These are phyloP conservation scores for Dorcoceras hygrometricum DNA, from an alignment of 257 asterid genomes.

Conservation along the genomic window DNA sequence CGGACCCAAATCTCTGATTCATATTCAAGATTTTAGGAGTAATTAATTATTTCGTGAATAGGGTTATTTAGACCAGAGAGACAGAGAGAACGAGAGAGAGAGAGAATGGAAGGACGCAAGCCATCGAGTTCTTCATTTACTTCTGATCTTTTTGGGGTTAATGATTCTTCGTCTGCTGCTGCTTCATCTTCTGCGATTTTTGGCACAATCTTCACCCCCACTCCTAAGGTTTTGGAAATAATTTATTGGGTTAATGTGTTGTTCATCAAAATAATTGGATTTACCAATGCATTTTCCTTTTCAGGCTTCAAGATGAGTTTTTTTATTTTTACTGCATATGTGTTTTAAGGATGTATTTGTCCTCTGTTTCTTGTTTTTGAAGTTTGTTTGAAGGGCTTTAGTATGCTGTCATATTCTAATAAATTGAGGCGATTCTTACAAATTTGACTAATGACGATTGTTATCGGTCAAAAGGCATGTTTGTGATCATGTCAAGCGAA, in stretches of 20 bases:
- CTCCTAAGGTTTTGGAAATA: slow-evolving; percentile 43
- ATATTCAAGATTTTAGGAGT: slow-evolving; percentile 18
- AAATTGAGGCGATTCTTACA: slow-evolving; percentile 10
- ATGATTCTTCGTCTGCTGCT: slow-evolving; percentile 35
- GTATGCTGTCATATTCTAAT: not conserved
- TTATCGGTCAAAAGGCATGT: not conserved
- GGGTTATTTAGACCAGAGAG: slow-evolving; percentile 4
- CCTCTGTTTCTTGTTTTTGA: not conserved
- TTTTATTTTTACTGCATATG: slow-evolving; percentile 27
- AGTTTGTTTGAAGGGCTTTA: slow-evolving; percentile 7
- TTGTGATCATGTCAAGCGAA: not conserved
- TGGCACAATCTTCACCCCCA: slow-evolving; percentile 62
- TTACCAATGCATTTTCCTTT: slow-evolving; percentile 12
- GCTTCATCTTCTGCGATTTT: slow-evolving; percentile 58
- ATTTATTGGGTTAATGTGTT: not conserved
- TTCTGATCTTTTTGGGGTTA: slow-evolving; percentile 86
- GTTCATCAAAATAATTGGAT: not conserved
- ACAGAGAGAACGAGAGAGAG: slow-evolving; percentile 27
- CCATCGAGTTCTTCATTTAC: slow-evolving; percentile 67
- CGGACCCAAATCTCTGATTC: slow-evolving; percentile 20
- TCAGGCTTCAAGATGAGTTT: slow-evolving; percentile 3
- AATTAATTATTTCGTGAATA: not conserved
- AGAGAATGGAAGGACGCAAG: slow-evolving; percentile 61
- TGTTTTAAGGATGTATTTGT: not conserved
- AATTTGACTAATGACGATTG: not conserved